A percentile compares a stretch with the other conserved stretches of the same genome.
phyloP scores from a whole-genome alignment of 169 alveolate genomes.

The Eimeria maxima region DNA sequence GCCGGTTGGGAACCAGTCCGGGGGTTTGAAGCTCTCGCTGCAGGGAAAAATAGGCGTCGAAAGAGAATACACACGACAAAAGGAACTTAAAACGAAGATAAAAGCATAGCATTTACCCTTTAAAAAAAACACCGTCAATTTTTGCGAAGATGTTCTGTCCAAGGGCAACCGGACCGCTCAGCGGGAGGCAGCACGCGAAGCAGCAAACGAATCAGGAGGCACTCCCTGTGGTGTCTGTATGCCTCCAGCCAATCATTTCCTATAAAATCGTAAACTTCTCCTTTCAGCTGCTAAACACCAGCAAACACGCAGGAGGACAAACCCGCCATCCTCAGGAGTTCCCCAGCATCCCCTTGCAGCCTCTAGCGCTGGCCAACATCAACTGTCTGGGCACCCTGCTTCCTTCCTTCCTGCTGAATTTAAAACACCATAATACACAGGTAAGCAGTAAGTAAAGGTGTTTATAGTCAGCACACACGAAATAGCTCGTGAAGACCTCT shows the following conservation, averaged over 20 bases:
- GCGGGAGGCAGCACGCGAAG: neutral
- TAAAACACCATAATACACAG: too few species aligned
- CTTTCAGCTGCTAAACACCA: too few species aligned
- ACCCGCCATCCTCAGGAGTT: neutral
- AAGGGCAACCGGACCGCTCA: neutral
- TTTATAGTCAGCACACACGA: neutral
- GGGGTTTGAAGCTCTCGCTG: neutral
- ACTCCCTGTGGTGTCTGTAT: neutral
- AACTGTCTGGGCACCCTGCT: neutral
- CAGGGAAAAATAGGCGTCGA: too few species aligned
- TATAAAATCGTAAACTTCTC: too few species aligned
- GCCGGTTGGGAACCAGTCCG: neutral
- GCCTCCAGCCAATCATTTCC: neutral
- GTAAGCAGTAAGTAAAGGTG: too few species aligned
- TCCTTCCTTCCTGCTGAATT: neutral
- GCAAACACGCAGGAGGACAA: neutral
- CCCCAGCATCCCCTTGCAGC: neutral
- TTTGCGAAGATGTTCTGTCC: too few species aligned
- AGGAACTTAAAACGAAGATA: too few species aligned
- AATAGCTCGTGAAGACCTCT: neutral
- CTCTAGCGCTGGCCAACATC: neutral
- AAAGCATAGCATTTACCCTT: neutral
- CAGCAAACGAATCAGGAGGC: neutral
- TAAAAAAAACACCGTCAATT: neutral
- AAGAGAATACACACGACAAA: neutral